A percentile compares a stretch with the other conserved stretches of the same genome.
phyloP scores from a whole-genome alignment of 1,139 yeast species.

The Kluyveromyces sp. region DNA sequence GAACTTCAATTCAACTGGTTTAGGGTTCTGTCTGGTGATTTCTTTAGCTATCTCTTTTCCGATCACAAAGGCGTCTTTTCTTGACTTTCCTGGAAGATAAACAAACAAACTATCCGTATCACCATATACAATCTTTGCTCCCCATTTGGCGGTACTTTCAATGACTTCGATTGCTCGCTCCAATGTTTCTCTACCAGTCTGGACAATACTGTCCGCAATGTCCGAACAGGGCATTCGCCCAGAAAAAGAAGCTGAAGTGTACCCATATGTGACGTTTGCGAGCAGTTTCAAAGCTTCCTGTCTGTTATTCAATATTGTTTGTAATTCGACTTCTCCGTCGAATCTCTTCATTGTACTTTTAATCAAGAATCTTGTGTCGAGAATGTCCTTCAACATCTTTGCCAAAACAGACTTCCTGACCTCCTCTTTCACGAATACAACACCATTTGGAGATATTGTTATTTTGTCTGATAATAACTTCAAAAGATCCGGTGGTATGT shows the following conservation, averaged over 20 bases:
- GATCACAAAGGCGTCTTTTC: constrained; percentile 65
- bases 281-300: constrained; percentile 83
- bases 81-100: constrained; percentile 76
- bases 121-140: constrained; percentile 92
- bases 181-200: constrained; percentile 81
- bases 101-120: constrained; percentile 94
- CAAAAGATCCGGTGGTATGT: constrained; percentile 52
- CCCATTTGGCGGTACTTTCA: constrained; percentile 55
- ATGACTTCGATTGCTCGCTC: constrained; percentile 64
- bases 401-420: constrained; percentile 70
- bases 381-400: constrained; percentile 74
- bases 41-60: constrained; percentile 64
- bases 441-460: constrained; percentile 78
- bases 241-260: constrained; percentile 87
- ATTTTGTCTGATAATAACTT: constrained; percentile 48
- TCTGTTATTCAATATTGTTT: constrained; percentile 46
- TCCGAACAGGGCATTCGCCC: constrained; percentile 98
- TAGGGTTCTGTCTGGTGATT: constrained; percentile 66
- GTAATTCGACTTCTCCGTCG: constrained; percentile 38
- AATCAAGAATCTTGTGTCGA: constrained; percentile 72
- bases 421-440: constrained; percentile 59
- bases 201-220: constrained; percentile 88
- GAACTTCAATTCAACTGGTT: constrained; percentile 75
- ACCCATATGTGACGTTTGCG: constrained; percentile 95
- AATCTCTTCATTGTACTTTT: constrained; percentile 63